phyloP scores from a whole-genome alignment of 768 basidiomycete genomes.

The Amanita pseudoporphyria region DNA sequence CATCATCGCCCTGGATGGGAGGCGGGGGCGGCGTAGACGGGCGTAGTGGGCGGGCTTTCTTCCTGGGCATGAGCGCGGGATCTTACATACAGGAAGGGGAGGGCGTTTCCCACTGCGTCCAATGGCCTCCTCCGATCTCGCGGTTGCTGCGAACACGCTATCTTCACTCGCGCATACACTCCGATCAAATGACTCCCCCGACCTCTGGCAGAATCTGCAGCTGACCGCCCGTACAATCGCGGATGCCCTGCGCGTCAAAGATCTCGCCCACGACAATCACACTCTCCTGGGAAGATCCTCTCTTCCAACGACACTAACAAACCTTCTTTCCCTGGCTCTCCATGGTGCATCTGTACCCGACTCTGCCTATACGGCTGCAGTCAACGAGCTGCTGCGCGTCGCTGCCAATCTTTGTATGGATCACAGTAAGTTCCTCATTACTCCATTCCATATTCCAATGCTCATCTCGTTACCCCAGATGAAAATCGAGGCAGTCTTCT shows the following conservation, averaged over 20 bases:
- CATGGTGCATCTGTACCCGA: constrained; percentile 37
- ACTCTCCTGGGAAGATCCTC: constrained; percentile 54
- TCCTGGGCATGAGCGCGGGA: constrained; percentile 16
- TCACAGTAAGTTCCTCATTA: constrained; percentile 41
- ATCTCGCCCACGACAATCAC: constrained; percentile 58
- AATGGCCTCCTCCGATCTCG: not conserved
- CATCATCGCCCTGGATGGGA: constrained; percentile 29
- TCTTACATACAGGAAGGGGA: not conserved
- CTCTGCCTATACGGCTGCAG: constrained; percentile 35
- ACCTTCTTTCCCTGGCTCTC: constrained; percentile 49
- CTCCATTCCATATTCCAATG: not conserved
- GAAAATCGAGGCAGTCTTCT: constrained; percentile 64
- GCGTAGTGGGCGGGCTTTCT: constrained; percentile 31
- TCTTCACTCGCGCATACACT: constrained; percentile 1
- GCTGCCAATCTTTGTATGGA: constrained; percentile 82
- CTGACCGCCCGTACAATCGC: not conserved
- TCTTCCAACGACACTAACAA: constrained; percentile 55
- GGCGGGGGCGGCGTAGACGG: constrained; percentile 21
- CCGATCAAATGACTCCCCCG: not conserved
- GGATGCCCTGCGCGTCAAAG: constrained; percentile 41
- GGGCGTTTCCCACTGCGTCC: not conserved
- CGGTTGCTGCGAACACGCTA: not conserved
- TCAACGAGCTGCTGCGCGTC: constrained; percentile 66
- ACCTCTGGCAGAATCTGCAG: constrained; percentile 4
- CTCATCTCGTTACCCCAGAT: constrained; percentile 35